Conservation (phyloP, 73 alveolate genomes). For the Urostyla sp. region DNA sequence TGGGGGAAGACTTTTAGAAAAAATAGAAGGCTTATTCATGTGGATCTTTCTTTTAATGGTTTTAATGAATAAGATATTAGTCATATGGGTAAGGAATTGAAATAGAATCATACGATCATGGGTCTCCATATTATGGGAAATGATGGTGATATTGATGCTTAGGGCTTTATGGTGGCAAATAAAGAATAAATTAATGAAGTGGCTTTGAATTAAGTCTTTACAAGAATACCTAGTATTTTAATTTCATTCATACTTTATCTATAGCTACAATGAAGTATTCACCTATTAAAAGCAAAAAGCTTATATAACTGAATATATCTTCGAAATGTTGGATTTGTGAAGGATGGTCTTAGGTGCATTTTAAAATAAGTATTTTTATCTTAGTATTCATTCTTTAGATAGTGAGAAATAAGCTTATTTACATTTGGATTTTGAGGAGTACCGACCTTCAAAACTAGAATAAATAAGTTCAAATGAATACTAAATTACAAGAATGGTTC, state of each 20-base stretch:
- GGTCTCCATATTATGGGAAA: slow-evolving; percentile 93
- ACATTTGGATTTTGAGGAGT: slow-evolving; percentile 80
- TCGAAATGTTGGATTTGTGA: slow-evolving; percentile 92
- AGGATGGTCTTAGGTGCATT: slow-evolving; percentile 89
- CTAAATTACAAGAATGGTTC: slow-evolving; percentile 81
- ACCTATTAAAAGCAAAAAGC: slow-evolving; percentile 12
- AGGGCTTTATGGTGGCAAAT: slow-evolving; percentile 73
- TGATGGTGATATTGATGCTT: slow-evolving; percentile 78
- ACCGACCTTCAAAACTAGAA: slow-evolving; percentile 63
- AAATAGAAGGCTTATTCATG: slow-evolving; percentile 70
- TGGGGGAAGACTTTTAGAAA: slow-evolving; percentile 24
- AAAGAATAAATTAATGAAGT: slow-evolving; percentile 18
- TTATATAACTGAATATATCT: slow-evolving; percentile 29
- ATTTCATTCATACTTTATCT: not conserved
- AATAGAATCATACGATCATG: slow-evolving; percentile 82
- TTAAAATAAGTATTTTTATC: too few species aligned
- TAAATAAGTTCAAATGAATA: slow-evolving; percentile 52
- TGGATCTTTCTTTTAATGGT: slow-evolving; percentile 82
- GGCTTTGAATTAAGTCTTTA: slow-evolving; percentile 44
- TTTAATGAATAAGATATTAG: slow-evolving; percentile 17
- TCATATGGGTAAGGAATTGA: slow-evolving; percentile 73
- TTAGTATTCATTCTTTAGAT: too few species aligned
- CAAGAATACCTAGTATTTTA: slow-evolving; percentile 52
- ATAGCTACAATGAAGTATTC: slow-evolving; percentile 34
- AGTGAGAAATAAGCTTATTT: slow-evolving; percentile 56